Conservation (phyloP, 225 moss, liverwort and hornwort species). For the Marchantia polymorpha region DNA sequence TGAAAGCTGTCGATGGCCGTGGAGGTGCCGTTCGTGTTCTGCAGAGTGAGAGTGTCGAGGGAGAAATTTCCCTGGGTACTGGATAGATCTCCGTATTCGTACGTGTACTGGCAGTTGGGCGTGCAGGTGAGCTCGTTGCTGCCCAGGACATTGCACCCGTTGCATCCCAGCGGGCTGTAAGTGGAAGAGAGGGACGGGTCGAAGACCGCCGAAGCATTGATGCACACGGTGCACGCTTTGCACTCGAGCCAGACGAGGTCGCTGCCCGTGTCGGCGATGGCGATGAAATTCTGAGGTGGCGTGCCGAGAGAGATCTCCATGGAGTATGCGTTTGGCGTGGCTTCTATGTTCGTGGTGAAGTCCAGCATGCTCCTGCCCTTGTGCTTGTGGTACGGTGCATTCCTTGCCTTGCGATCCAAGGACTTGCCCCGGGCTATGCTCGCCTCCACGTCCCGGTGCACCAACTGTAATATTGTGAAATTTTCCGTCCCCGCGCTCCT, state of each 20-base stretch:
- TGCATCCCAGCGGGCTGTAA: slow-evolving; percentile 32
- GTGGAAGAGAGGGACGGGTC: slow-evolving; percentile 28
- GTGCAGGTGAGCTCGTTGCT: slow-evolving; percentile 5
- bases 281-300: slow-evolving; percentile 28
- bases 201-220: slow-evolving; percentile 17
- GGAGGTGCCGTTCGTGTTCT: slow-evolving; percentile 24
- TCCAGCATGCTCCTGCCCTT: slow-evolving; percentile 21
- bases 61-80: slow-evolving; percentile 38
- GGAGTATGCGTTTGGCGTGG: slow-evolving; percentile 28
- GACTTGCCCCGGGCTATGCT: slow-evolving; percentile 16
- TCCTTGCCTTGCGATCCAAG: slow-evolving; percentile 26
- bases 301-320: slow-evolving; percentile 37
- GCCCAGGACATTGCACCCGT: slow-evolving; percentile 20
- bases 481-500: background rate
- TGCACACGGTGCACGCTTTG: slow-evolving; percentile 37
- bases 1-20: slow-evolving; percentile 30
- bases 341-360: background rate
- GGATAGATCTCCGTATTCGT: slow-evolving; percentile 34
- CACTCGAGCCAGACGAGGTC: no score
- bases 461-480: slow-evolving; percentile 23
- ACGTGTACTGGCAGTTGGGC: slow-evolving; percentile 39
- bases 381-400: background rate
- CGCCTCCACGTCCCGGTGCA: background rate
- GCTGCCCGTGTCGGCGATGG: slow-evolving; percentile 52
- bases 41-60: slow-evolving; percentile 31